Conservation (phyloP, 2,329 filamentous ascomycete species). For the Alternaria postmessia region DNA sequence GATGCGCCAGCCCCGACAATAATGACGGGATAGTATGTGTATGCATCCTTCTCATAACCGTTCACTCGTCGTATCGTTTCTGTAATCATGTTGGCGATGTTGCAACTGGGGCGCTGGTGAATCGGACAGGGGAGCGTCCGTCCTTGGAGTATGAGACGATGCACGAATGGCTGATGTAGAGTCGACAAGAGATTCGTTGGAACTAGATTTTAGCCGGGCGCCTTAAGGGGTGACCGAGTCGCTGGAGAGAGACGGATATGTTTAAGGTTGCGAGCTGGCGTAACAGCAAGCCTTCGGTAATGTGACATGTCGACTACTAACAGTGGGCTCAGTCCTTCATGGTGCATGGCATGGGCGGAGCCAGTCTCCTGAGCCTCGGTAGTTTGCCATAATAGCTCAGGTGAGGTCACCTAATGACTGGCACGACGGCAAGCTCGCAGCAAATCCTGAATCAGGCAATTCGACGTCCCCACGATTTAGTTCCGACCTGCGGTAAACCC, state of each 20-base stretch:
- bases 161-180: neutral
- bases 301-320: neutral
- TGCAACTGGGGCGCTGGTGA: neutral
- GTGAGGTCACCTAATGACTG: neutral
- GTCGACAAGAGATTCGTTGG: neutral
- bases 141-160: neutral
- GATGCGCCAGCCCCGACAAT: slow-evolving; percentile 70
- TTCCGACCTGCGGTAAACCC: neutral
- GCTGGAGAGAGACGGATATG: neutral
- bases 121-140: neutral
- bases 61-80: slow-evolving; percentile 50
- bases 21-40: slow-evolving; percentile 58
- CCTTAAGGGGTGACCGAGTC: neutral
- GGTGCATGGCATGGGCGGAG: neutral
- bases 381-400: neutral
- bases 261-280: neutral
- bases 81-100: slow-evolving; percentile 32
- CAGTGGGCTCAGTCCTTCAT: neutral
- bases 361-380: slow-evolving; percentile 2
- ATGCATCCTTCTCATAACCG: slow-evolving; percentile 50
- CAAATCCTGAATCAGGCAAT: neutral
- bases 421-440: neutral
- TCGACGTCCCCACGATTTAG: neutral
- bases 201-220: neutral
- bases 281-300: neutral